These are phyloP conservation scores for Colletotrichum musicola DNA, from an alignment of 2,329 filamentous ascomycete species.

Conservation along the genomic window DNA sequence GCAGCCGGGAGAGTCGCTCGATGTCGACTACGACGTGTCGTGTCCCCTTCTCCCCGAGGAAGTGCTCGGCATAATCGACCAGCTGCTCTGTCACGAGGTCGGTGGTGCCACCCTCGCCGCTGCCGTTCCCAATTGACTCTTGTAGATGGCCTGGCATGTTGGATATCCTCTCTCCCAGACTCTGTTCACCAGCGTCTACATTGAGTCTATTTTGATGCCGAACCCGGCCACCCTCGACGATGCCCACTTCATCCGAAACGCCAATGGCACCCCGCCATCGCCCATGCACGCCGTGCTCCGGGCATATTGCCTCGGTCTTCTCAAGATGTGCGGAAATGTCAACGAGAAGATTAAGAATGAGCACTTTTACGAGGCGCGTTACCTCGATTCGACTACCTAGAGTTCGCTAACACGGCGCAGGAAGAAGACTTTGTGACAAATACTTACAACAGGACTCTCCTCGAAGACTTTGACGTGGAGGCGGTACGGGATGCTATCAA, in stretches of 20 bases:
- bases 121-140: constrained; percentile 16
- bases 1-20: constrained; percentile 81
- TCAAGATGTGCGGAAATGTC: constrained; percentile 86
- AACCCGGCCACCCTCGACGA: constrained; percentile 73
- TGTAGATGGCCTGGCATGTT: constrained; percentile 92
- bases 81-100: constrained; percentile 90
- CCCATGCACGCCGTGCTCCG: constrained; percentile 76
- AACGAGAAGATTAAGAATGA: constrained; percentile 83
- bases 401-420: constrained; percentile 56
- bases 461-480: constrained; percentile 71
- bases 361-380: constrained; percentile 86
- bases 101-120: constrained; percentile 39
- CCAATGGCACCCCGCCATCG: constrained; percentile 42
- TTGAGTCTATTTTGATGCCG: constrained; percentile 84
- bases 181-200: constrained; percentile 90
- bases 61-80: constrained; percentile 93
- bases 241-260: constrained; percentile 69
- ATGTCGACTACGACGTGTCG: constrained; percentile 84
- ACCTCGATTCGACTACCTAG: background rate
- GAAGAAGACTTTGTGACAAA: constrained; percentile 98
- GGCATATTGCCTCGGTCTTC: constrained; percentile 86
- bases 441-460: constrained; percentile 83
- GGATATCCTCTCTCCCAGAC: constrained; percentile 97
- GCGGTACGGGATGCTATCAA: constrained; percentile 68
- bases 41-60: constrained; percentile 79